Conservation (phyloP, 805 yeast species). For the Clavispora vitiphila region DNA sequence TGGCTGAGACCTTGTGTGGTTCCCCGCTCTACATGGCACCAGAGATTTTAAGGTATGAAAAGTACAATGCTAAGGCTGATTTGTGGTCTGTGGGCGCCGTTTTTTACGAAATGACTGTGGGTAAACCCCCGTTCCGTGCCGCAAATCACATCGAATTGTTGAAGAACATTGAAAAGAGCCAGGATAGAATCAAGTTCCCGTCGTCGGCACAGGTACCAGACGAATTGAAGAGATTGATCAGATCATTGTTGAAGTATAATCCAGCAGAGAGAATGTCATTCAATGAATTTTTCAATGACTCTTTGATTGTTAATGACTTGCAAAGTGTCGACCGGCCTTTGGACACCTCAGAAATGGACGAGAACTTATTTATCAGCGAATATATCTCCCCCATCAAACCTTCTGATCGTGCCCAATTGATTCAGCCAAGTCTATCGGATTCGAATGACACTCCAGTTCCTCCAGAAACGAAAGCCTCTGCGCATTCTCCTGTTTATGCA, state of each 20-base stretch:
- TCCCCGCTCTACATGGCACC: constrained; percentile 99
- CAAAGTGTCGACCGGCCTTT: constrained; percentile 52
- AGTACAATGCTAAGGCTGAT: constrained; percentile 95
- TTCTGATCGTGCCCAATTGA: constrained; percentile 17
- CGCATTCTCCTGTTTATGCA: background rate
- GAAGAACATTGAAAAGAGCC: constrained; percentile 76
- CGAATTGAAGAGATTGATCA: constrained; percentile 63
- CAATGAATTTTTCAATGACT: constrained; percentile 77
- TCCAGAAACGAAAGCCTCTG: too few species aligned
- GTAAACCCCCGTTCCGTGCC: constrained; percentile 95
- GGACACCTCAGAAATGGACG: constrained; percentile 65
- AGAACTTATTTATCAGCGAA: constrained; percentile 80
- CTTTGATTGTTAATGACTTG: constrained; percentile 55
- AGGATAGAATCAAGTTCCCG: constrained; percentile 78
- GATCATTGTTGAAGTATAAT: constrained; percentile 71
- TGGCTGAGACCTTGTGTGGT: constrained; percentile 97
- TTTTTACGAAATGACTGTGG: constrained; percentile 89
- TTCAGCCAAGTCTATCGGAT: constrained; percentile 8
- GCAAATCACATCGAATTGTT: constrained; percentile 86
- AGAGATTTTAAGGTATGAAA: constrained; percentile 88
- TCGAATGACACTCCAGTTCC: background rate
- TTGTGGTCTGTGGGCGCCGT: constrained; percentile 98
- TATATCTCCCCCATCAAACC: constrained; percentile 48
- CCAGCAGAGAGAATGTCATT: constrained; percentile 88
- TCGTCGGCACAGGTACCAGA: constrained; percentile 57